Conservation (phyloP, 768 basidiomycete species). For the Kwoniella sp. region DNA sequence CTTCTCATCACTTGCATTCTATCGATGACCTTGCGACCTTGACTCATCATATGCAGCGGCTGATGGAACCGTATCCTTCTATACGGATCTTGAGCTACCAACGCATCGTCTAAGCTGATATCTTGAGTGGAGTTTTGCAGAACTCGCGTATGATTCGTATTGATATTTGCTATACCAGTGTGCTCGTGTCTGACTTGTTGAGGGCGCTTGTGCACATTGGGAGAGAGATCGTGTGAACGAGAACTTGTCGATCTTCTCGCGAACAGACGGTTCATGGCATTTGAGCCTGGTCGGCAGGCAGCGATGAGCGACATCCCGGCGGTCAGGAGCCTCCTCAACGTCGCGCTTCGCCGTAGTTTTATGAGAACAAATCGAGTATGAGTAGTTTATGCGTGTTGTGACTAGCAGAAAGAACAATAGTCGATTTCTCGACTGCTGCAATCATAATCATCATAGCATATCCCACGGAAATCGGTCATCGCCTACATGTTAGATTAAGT, state of each 20-base stretch:
- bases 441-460: too few relatives aligned
- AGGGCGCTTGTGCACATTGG: too few relatives aligned
- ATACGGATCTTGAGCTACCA: conserved; percentile 27
- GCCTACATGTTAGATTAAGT: not conserved
- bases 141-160: too few relatives aligned
- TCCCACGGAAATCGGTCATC: not conserved
- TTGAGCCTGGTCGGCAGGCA: not conserved
- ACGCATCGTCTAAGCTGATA: conserved; percentile 7
- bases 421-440: too few relatives aligned
- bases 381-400: too few relatives aligned
- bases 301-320: not conserved
- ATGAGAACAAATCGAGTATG: too few relatives aligned
- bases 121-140: not conserved
- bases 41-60: not conserved
- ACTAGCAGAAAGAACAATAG: not conserved
- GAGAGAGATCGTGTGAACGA: not conserved
- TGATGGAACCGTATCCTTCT: conserved; percentile 23
- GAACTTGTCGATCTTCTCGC: not conserved
- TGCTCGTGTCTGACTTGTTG: too few relatives aligned
- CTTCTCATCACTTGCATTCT: not conserved
- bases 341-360: too few relatives aligned
- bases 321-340: too few relatives aligned
- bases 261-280: not conserved
- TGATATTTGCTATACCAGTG: too few relatives aligned
- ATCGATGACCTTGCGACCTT: not conserved